A percentile compares a stretch with the other conserved stretches of the same genome.
Evolutionary conservation across 1,284 basidiomycete species (phyloP).

Genomic region (Wallemia mellicola): DNA sequence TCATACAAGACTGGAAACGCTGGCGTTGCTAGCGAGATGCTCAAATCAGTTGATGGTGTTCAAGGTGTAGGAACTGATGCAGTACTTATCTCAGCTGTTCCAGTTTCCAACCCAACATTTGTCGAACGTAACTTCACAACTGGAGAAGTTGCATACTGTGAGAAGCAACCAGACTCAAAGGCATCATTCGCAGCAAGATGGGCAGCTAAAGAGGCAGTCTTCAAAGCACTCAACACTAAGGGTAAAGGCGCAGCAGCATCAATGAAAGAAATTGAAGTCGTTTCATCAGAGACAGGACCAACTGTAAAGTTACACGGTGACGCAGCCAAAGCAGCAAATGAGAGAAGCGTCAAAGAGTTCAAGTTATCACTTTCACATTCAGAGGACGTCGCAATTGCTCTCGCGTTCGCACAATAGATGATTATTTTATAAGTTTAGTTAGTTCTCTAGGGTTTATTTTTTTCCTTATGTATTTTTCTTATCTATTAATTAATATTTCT

Average conservation of each 20-base stretch:
- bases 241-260: constrained; percentile 74
- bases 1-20: constrained; percentile 24
- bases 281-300: constrained; percentile 31
- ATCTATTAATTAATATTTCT: background rate
- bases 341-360: constrained; percentile 42
- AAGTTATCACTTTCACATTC: constrained; percentile 61
- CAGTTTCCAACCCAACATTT: constrained; percentile 68
- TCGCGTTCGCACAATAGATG: background rate
- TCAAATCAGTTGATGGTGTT: constrained; percentile 10
- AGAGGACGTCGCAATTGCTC: background rate
- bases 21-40: constrained; percentile 24
- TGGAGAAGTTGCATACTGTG: constrained; percentile 62
- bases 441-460: background rate
- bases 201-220: constrained; percentile 91
- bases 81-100: constrained; percentile 79
- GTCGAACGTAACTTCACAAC: constrained; percentile 75
- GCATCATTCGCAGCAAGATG: constrained; percentile 89
- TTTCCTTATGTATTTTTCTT: background rate
- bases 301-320: constrained; percentile 53
- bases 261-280: constrained; percentile 90
- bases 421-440: background rate
- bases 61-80: constrained; percentile 30
- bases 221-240: constrained; percentile 78
- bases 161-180: constrained; percentile 47
- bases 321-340: constrained; percentile 37